Base-by-base conservation (phyloP, 805 yeast genomes). In the Candida hungchunana region DNA sequence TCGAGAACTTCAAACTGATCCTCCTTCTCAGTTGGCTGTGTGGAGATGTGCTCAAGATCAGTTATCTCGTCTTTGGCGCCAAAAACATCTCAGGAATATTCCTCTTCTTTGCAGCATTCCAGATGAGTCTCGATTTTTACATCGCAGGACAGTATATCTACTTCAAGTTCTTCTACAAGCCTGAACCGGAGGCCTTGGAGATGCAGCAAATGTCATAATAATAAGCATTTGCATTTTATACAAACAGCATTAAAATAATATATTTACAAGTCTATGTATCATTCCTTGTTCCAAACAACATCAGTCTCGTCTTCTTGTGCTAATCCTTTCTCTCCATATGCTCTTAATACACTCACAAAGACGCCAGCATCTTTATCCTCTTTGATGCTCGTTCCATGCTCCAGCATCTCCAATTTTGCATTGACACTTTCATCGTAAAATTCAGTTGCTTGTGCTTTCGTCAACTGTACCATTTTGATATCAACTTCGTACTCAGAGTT, bases 21-120 rank as follows among this genome's bases (percentile, higher is more conserved):
- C 63, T 88, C 22, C 56, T 88, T 24, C 60, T 87, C 14, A 80
- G 89, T 51, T 88, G 97, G 97, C 64, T 88, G 5, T 80, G 90
- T 41, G 96, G 96, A 39, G 97, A 88, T 60, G 64, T 81, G 26
- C 72, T 86, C 25, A 89, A 89, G 56, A 73, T 86, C 17, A 66
- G 79, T 34, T 85, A 84, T 51, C 63, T 85, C 35, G 49, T 83
- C n/a, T 83, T 70, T 57, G 95, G 95, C 12, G 82, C 93, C 1
- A 72, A 71, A 36, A 71, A 83, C 46, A 73, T 84, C 19, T 79
- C 88, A 3, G 47, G 62, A 6, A 64, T 83, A 6, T 84, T 84
- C 55, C 67, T 82, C 7, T 52, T 75, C 31, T 87, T 87, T 38
- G 93, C 85, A 0, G 58, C 80, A 28, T 82, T 85, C 56, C 96